Conservation (phyloP, 495 filamentous ascomycete genomes). For the Tuber calosporum region DNA sequence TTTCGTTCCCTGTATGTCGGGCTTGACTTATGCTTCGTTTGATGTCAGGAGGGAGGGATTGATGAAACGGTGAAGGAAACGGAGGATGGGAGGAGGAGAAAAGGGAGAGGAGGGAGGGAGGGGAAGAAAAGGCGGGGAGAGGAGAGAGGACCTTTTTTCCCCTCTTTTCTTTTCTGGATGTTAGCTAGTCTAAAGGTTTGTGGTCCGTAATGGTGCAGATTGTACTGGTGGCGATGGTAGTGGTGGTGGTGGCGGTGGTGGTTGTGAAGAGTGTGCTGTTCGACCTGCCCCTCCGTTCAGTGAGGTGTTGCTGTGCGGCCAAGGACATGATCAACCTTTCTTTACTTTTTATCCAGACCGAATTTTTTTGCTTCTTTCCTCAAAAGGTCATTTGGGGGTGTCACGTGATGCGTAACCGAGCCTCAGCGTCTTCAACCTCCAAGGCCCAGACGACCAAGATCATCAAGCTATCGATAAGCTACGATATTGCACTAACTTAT, state of each 20-base stretch:
- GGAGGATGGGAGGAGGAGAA: not conserved
- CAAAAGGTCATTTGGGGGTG: not conserved
- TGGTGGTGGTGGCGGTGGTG: not conserved
- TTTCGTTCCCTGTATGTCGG: not conserved
- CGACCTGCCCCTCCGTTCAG: not conserved
- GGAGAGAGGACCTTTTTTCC: not conserved
- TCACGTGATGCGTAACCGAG: not conserved
- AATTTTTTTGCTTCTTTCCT: not conserved
- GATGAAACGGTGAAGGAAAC: not conserved
- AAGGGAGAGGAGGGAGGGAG: not conserved
- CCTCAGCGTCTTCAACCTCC: not conserved
- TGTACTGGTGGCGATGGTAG: not conserved
- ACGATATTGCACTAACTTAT: not conserved
- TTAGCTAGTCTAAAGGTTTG: not conserved
- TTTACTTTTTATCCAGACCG: not conserved
- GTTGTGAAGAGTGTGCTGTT: not conserved
- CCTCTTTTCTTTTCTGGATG: slow-evolving; percentile 1
- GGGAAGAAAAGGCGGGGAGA: not conserved
- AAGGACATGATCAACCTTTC: not conserved
- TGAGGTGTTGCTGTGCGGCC: not conserved
- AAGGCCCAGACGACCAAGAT: not conserved
- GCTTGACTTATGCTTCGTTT: not conserved
- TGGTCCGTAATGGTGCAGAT: not conserved
- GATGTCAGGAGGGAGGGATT: not conserved
- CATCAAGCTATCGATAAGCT: not conserved